Evolutionary conservation across 495 filamentous ascomycete species (phyloP).

Genomic region (Lasiosphaeris hirsuta): DNA sequence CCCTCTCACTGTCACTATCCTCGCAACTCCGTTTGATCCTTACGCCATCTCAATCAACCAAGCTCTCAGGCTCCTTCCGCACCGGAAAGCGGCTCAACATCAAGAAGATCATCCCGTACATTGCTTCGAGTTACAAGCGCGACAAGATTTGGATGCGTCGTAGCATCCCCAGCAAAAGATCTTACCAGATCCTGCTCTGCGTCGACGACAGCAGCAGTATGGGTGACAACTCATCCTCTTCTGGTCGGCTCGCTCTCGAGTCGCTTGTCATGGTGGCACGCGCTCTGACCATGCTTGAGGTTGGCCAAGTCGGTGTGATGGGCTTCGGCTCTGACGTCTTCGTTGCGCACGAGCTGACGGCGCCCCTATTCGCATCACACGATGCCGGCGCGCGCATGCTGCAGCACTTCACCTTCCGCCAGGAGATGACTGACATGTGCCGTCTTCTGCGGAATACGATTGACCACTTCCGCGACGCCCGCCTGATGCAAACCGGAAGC

Average conservation of each 20-base stretch:
- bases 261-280: constrained; percentile 86
- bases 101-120: constrained; percentile 98
- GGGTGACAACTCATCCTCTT: constrained; percentile 64
- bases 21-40: constrained; percentile 95
- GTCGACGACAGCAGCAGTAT: constrained; percentile 95
- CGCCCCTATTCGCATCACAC: constrained; percentile 67
- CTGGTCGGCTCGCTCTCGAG: constrained; percentile 71
- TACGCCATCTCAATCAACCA: constrained; percentile 89
- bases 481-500: constrained; percentile 51
- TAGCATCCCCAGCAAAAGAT: constrained; percentile 82
- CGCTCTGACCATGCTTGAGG: constrained; percentile 84
- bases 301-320: constrained; percentile 82
- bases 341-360: constrained; percentile 85
- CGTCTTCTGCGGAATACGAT: constrained; percentile 74
- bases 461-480: constrained; percentile 73
- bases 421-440: constrained; percentile 78
- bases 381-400: constrained; percentile 80
- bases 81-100: constrained; percentile 98
- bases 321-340: constrained; percentile 83
- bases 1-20: constrained; percentile 80
- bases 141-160: constrained; percentile 99
- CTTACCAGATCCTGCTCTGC: constrained; percentile 94
- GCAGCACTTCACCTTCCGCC: constrained; percentile 80
- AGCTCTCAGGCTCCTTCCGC: constrained; percentile 93
- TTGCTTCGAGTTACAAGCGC: constrained; percentile 93